Evolutionary conservation across 108 stramenopile species (phyloP), one percentile per base, ranked within the genome.

Genomic region (Discostella pseudostelligera): DNA sequence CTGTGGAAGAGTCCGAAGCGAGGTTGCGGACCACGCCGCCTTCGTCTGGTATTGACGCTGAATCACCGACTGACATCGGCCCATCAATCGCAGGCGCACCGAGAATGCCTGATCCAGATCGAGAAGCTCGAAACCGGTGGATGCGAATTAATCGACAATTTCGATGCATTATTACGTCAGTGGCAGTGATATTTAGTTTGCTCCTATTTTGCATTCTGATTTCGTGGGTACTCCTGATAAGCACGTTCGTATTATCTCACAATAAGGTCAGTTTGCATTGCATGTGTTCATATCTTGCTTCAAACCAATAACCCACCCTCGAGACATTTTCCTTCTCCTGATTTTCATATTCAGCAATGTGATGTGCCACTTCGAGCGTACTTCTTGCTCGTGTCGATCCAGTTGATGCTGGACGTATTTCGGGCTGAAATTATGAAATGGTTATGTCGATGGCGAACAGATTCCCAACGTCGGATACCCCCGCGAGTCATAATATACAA

Each of bases 361-460:
- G 87, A 88, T 62, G 74, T 88, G 42, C 87, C 87, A 20, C 76
- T 88, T 21, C 81, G 79, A 56, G 37, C 51, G n/a, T 88, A 85
- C 64, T 88, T 80, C 66, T 88, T 84, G 87, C 49, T 88, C 25
- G 84, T 81, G 1, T 85, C 87, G 8, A 37, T 85, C 17, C 87
- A 88, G 45, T 62, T 88, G 20, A 43, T 85, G n/a, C 19, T 85
- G 66, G 87, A 88, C 43, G 78, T 88, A 13, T 88, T 88, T 55
- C 87, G 87, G 7, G 67, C 67, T 10, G 87, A 88, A 42, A 88
- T 88, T 21, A 85, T 85, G 87, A 76, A 79, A 39, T 56, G 67
- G 45, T 67, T 82, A 57, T 84, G 84, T 57, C 67, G 79, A 29
- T 88, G 82, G 82, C 74, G 81, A 48, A 51, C 83, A 42, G 69